Evolutionary conservation across 1,284 basidiomycete genomes (phyloP), one percentile per base, ranked within the genome.

Genomic region (Tilletia caries): DNA sequence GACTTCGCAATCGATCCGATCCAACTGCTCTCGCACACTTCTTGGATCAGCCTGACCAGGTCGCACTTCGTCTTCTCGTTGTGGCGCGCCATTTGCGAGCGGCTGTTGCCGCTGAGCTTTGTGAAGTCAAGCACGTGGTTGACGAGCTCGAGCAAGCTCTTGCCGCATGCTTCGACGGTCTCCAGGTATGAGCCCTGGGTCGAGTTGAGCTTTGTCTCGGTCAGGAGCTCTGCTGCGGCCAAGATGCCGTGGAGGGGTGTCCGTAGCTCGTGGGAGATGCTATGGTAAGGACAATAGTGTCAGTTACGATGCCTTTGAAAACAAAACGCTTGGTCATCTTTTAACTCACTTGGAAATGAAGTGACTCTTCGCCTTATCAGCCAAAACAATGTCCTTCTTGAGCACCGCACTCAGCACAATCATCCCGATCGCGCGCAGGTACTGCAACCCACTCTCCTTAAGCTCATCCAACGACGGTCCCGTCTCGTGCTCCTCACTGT

Each of bases 111-210:
- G 78, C 91, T 94, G 25, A 96, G 87, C 82, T 97, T 97, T 43
- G 94, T 96, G 81, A 95, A 97, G 83, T 97, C 95, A 44, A 98
- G 86, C 5, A 98, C 95, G 79, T 98, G 95, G 81, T 97, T 97
- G 70, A 98, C 94, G 0, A 86, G 85, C 75, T 87, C 86, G 67
- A 86, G 85, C 32, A 87, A 79, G 43, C 85, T 85, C 66, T 85
- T 85, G 18, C 85, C 86, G 66, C 81, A 82, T 18, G 81, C 80
- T 54, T 81, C 79, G 29, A 82, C 78, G 0, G 92, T 94, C 79
- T 92, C 90, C 68, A 97, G 85, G 85, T 95, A 96, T 0, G 93
- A 93, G 2, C 86, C 84, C 82, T 98, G 95, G 27, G 90, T 90
- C 54, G 90, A 88, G 78, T 90, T 91, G 52, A 98, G 86, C 32